Evolutionary conservation across 2,329 filamentous ascomycete species (phyloP).

Genomic region (Beauveria pseudobassiana): DNA sequence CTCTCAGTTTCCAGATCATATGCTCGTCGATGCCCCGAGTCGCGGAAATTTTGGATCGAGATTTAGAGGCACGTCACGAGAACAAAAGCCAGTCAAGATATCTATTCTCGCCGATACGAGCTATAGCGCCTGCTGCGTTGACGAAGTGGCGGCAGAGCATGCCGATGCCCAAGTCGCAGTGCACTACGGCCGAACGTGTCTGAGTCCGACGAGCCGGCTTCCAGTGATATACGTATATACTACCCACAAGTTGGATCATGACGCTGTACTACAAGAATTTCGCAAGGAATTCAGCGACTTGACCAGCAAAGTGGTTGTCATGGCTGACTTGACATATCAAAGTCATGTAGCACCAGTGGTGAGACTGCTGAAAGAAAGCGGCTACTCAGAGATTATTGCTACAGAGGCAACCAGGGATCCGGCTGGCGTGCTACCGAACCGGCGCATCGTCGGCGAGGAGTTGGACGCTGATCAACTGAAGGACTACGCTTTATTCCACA

Average conservation of each 20-base stretch:
- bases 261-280: constrained; percentile 52
- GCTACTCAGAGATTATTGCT: constrained; percentile 63
- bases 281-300: constrained; percentile 59
- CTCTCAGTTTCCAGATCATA: constrained; percentile 91
- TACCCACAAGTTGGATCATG: constrained; percentile 57
- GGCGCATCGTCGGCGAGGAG: constrained; percentile 49
- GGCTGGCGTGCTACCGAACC: constrained; percentile 74
- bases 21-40: constrained; percentile 82
- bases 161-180: constrained; percentile 84
- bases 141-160: constrained; percentile 94
- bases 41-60: constrained; percentile 45
- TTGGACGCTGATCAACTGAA: constrained; percentile 41
- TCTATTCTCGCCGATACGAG: constrained; percentile 93
- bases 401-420: constrained; percentile 74
- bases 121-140: constrained; percentile 94
- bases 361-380: constrained; percentile 44
- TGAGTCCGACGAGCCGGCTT: constrained; percentile 80
- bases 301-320: constrained; percentile 61
- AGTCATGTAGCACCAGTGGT: constrained; percentile 60
- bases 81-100: constrained; percentile 36
- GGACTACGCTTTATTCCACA: constrained; percentile 73
- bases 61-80: constrained; percentile 17
- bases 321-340: constrained; percentile 85
- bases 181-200: constrained; percentile 86
- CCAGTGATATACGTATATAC: constrained; percentile 93